phyloP scores from a whole-genome alignment of 2,329 filamentous ascomycete species.

The Fusarium praegraminearum region DNA sequence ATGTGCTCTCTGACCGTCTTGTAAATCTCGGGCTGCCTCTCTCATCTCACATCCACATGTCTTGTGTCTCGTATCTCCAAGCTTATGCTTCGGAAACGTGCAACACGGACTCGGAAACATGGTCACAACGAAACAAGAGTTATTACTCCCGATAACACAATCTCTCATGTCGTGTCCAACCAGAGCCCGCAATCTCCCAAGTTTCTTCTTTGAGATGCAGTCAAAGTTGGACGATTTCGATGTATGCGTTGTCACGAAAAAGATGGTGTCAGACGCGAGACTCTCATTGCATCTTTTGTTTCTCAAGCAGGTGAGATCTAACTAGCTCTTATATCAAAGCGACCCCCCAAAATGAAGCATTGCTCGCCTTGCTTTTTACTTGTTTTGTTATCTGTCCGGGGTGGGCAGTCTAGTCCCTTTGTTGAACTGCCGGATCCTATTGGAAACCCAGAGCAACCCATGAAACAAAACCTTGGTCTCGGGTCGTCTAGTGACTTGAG shows the following conservation, averaged over 20 bases:
- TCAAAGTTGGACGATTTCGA: conserved; percentile 35
- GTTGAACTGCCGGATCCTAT: conserved; percentile 12
- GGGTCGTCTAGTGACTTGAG: conserved; percentile 21
- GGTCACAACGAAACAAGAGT: background rate
- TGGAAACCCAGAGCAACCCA: conserved; percentile 25
- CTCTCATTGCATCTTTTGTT: conserved; percentile 19
- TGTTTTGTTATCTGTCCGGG: conserved; percentile 7
- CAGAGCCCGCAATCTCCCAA: conserved; percentile 26
- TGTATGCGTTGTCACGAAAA: conserved; percentile 36
- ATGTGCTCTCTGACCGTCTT: background rate
- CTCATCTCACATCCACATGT: conserved; percentile 1
- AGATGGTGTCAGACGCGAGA: conserved; percentile 34
- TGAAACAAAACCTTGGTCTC: conserved; percentile 13
- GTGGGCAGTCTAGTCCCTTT: conserved; percentile 4
- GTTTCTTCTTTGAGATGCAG: conserved; percentile 31
- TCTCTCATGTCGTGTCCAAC: conserved; percentile 13
- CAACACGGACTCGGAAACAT: background rate
- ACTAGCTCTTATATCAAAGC: conserved; percentile 33
- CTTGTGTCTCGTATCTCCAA: conserved; percentile 10
- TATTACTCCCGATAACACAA: background rate
- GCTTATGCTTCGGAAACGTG: conserved; percentile 17
- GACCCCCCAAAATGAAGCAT: conserved; percentile 23
- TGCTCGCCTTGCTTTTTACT: conserved; percentile 34
- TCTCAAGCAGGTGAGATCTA: conserved; percentile 23
- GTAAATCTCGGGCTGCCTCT: background rate